phyloP scores from a whole-genome alignment of 352 stramenopile species.

The Aphanomyces astaci region DNA sequence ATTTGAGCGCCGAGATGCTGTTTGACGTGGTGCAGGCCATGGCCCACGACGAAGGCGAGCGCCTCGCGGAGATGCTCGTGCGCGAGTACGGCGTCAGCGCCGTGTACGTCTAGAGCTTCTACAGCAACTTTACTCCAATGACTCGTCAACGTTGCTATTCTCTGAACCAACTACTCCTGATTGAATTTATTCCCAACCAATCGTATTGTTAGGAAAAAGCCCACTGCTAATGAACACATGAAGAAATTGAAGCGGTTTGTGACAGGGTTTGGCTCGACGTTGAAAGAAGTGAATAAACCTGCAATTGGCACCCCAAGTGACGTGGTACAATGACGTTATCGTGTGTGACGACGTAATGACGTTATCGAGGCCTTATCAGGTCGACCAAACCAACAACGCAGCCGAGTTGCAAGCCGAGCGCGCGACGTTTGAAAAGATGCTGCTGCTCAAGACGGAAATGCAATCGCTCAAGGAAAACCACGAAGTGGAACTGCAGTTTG shows the following conservation, averaged over 20 bases:
- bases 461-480: slow-evolving; percentile 14
- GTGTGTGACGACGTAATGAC: too few relatives aligned
- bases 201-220: slow-evolving; percentile 10
- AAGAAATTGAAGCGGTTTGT: slow-evolving; percentile 2
- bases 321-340: too few relatives aligned
- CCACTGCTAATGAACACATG: background rate
- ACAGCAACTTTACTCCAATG: background rate
- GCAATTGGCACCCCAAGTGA: too few relatives aligned
- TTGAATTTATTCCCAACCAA: too few relatives aligned
- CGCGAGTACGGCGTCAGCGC: background rate
- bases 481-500: slow-evolving; percentile 8
- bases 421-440: slow-evolving; percentile 17
- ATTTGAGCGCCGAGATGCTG: background rate
- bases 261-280: background rate
- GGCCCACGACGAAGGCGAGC: slow-evolving; percentile 3
- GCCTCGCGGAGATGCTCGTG: background rate
- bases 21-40: slow-evolving; percentile 10
- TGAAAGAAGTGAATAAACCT: slow-evolving; percentile 1
- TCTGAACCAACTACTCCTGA: background rate
- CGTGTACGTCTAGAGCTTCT: background rate
- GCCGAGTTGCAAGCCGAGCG: slow-evolving; percentile 8
- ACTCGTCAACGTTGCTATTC: too few relatives aligned
- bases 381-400: too few relatives aligned
- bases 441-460: slow-evolving; percentile 15
- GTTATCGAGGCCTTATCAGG: too few relatives aligned